These are phyloP conservation scores for Cucurbita pepo DNA, from an alignment of 306 rosid genomes.

Conservation along the genomic window DNA sequence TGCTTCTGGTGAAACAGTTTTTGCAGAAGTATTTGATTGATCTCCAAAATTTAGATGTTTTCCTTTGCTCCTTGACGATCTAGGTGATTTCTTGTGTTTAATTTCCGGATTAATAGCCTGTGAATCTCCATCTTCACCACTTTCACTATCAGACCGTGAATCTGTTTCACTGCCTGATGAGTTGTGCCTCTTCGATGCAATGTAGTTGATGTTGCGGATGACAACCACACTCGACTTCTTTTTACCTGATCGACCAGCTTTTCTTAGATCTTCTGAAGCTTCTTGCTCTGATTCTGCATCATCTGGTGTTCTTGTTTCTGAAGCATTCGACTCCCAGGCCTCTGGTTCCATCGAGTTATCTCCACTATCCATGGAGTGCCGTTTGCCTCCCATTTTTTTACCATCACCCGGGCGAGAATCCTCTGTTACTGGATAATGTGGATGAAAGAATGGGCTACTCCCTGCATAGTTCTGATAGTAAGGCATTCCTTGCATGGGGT, in stretches of 20 bases:
- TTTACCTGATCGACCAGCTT: constrained; percentile 43
- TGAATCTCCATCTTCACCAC: constrained; percentile 34
- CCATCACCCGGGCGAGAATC: constrained; percentile 45
- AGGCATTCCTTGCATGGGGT: constrained; percentile 92
- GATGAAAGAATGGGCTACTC: constrained; percentile 52
- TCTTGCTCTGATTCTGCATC: constrained; percentile 45
- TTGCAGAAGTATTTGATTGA: constrained; percentile 24
- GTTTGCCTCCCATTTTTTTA: constrained; percentile 40
- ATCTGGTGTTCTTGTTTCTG: constrained; percentile 32
- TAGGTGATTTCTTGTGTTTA: constrained; percentile 19
- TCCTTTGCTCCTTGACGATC: constrained; percentile 41
- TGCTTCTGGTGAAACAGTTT: constrained; percentile 39
- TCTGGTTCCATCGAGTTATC: constrained; percentile 45
- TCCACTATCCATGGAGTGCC: constrained; percentile 77
- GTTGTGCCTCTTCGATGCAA: constrained; percentile 47
- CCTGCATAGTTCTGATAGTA: constrained; percentile 75
- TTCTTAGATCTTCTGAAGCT: constrained; percentile 40
- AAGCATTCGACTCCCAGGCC: constrained; percentile 37
- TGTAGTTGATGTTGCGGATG: constrained; percentile 80
- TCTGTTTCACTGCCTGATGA: constrained; percentile 52
- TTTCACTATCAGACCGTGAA: constrained; percentile 45
- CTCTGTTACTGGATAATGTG: constrained; percentile 48
- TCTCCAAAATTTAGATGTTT: constrained; percentile 22
- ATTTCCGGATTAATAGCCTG: constrained; percentile 10
- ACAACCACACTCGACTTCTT: constrained; percentile 71